Evolutionary conservation across 2,329 filamentous ascomycete species (phyloP), one percentile per base, ranked within the genome.

Genomic region (Microcyclospora pomicola): DNA sequence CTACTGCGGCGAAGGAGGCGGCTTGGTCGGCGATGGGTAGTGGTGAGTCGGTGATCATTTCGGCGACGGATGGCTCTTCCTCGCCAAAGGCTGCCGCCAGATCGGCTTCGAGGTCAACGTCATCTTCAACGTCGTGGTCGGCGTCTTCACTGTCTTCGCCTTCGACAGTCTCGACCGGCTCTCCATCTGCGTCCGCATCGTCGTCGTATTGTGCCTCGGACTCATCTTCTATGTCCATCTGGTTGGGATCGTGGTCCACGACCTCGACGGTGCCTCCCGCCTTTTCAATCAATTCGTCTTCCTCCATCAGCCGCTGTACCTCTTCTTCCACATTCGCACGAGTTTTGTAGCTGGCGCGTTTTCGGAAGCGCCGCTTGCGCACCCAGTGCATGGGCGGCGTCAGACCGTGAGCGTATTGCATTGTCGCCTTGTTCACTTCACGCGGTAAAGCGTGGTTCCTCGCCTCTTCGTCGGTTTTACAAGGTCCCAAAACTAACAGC

Each of bases 311-410:
- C 33, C 79, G 71, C 45, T 85, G 76, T 27, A 92, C 83, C 48
- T 82, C 75, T 39, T 77, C 75, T 53, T 93, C 85, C 35, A 88
- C 84, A 48, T 84, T 80, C 55, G 88, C 80, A 44, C 91, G 87
- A 46, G 87, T 82, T 42, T 84, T 79, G 40, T 86, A 78, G 42
- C 79, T 84, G 37, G 88, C 74, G 2, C 84, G 77, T 54, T 87
- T 86, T 41, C 85, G 75, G 60, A 93, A 93, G 27, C 86, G 73
- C 19, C 83, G 75, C 56, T 84, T 85, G 32, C 82, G 71, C 32
- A 81, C 84, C 65, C 83, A 84, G 54, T 84, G 81, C 77, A 93
- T 83, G 1, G 86, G 86, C 5, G 86, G 84, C 2, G 85, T 91
- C 14, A 94, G 66, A 27, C 86, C 86, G 59, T 93, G 86, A 1